These are phyloP conservation scores for Areca catechu DNA, from an alignment of 176 grass and related monocot genomes.

Conservation along the genomic window DNA sequence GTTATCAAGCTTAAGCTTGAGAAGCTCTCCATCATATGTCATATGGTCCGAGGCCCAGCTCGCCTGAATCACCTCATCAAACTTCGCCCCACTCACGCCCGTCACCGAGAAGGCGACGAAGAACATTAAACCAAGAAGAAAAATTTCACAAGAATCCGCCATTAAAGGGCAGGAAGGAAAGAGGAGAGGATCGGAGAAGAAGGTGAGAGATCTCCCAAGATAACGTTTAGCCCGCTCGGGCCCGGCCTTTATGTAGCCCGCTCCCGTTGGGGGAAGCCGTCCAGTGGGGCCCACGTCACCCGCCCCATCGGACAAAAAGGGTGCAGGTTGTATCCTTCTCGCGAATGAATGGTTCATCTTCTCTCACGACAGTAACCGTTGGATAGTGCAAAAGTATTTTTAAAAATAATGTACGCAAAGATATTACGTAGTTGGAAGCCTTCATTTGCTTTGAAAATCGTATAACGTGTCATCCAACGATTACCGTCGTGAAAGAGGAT, in stretches of 20 bases:
- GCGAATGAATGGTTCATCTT: too few species aligned
- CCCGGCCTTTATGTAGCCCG: constrained; percentile 19
- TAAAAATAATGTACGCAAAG: too few species aligned
- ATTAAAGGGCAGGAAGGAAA: not conserved
- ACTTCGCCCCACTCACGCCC: constrained; percentile 25
- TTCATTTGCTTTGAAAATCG: too few species aligned
- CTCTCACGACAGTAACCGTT: too few species aligned
- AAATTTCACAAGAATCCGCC: not conserved
- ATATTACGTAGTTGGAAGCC: too few species aligned
- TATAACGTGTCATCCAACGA: too few species aligned
- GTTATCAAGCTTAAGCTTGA: constrained; percentile 81
- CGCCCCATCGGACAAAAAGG: constrained; percentile 10
- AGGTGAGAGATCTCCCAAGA: constrained; percentile 1
- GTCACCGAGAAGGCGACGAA: not conserved
- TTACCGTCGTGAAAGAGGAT: too few species aligned
- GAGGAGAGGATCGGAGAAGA: not conserved
- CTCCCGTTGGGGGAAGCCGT: constrained; percentile 7
- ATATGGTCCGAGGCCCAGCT: constrained; percentile 98
- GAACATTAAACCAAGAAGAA: not conserved
- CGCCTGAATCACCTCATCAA: constrained; percentile 75
- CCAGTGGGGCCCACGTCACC: constrained; percentile 11
- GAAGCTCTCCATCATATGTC: constrained; percentile 74
- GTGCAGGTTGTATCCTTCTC: too few species aligned
- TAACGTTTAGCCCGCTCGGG: too few species aligned
- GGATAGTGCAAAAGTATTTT: too few species aligned